phyloP scores from a whole-genome alignment of 768 basidiomycete genomes.

The Gautieria morchelliformis region DNA sequence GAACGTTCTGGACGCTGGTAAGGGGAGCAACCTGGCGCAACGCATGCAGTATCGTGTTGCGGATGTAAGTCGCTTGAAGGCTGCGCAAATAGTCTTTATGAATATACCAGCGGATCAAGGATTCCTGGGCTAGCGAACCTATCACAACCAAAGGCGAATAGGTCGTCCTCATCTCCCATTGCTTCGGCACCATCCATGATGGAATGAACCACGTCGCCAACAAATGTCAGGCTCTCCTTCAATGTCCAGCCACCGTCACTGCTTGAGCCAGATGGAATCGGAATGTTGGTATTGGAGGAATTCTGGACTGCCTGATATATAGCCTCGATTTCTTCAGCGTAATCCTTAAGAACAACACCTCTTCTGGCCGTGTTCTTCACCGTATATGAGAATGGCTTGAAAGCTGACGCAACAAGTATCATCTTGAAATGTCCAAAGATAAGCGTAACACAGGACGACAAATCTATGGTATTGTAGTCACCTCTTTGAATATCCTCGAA shows the following conservation, averaged over 20 bases:
- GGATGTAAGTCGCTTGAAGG: slow-evolving; percentile 32
- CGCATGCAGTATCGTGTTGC: slow-evolving; percentile 27
- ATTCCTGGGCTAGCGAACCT: not conserved
- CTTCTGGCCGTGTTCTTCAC: slow-evolving; percentile 38
- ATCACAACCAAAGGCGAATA: slow-evolving; percentile 1
- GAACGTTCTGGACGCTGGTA: slow-evolving; percentile 9
- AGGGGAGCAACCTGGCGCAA: slow-evolving; percentile 15
- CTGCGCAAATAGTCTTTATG: slow-evolving; percentile 15
- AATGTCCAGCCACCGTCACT: not conserved
- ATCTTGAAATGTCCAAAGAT: slow-evolving; percentile 20
- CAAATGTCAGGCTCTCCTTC: not conserved
- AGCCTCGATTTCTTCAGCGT: slow-evolving; percentile 36
- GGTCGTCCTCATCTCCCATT: not conserved
- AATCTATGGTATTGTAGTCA: not conserved
- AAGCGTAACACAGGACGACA: not conserved
- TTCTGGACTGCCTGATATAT: slow-evolving; percentile 21
- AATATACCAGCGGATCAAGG: too few species aligned
- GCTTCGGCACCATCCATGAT: not conserved
- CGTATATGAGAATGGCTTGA: slow-evolving; percentile 34
- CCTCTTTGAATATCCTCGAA: slow-evolving; percentile 23
- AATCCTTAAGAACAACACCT: slow-evolving; percentile 29
- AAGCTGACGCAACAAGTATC: slow-evolving; percentile 34
- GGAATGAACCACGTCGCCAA: not conserved
- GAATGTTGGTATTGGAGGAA: not conserved
- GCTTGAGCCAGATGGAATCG: not conserved